A percentile compares a stretch with the other conserved stretches of the same genome.
Conservation (phyloP, 805 yeast genomes). For the Ogataea pini region DNA sequence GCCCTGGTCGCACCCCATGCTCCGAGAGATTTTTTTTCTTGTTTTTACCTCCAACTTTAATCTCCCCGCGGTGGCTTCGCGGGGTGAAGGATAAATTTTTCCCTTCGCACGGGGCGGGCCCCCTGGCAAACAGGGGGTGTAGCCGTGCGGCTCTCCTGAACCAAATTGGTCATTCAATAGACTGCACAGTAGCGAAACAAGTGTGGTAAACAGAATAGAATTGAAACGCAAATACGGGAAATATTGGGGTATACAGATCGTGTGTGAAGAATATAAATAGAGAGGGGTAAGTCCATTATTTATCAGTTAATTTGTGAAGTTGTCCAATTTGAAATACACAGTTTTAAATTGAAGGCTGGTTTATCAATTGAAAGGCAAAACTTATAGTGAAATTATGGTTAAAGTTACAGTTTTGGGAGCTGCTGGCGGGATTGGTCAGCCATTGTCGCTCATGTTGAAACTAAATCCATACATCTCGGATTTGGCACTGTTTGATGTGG, state of each 20-base stretch:
- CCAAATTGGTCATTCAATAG: conserved; percentile 9
- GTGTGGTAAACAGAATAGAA: conserved; percentile 1
- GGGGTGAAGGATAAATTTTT: too few relatives aligned
- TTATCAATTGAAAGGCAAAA: too few relatives aligned
- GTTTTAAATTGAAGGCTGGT: too few relatives aligned
- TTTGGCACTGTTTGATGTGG: conserved; percentile 81
- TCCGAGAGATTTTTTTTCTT: background rate
- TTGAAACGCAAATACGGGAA: background rate
- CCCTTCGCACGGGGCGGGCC: background rate
- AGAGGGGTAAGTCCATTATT: background rate
- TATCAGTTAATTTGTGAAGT: background rate
- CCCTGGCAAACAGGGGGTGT: conserved; percentile 2
- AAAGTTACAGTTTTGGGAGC: conserved; percentile 77
- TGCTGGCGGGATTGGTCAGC: conserved; percentile 94
- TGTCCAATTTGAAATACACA: too few relatives aligned
- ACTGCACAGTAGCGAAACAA: conserved; percentile 2
- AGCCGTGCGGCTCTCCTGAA: conserved; percentile 7
- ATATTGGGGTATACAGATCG: conserved; percentile 3
- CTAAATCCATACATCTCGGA: conserved; percentile 60
- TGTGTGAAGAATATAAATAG: conserved; percentile 5
- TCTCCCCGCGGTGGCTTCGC: background rate
- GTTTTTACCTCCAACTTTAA: too few relatives aligned
- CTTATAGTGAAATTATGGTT: too few relatives aligned
- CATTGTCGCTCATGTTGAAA: conserved; percentile 77
- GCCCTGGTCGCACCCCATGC: conserved; percentile 5